phyloP scores from a whole-genome alignment of 306 rosid genomes.

The Notholithocarpus densiflorus region DNA sequence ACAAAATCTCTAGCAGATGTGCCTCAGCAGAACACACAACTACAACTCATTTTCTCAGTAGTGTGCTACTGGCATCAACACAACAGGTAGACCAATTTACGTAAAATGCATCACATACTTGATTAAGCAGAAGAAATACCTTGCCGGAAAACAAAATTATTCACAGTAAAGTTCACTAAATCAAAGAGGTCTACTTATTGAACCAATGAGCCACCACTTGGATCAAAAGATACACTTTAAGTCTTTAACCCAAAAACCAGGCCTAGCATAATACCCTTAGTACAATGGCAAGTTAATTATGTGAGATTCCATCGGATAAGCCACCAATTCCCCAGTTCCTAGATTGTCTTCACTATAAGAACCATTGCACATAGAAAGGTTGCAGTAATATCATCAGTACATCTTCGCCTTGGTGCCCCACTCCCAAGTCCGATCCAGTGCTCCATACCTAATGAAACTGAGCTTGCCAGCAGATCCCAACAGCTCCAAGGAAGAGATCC shows the following conservation, averaged over 20 bases:
- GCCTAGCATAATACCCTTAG: neutral
- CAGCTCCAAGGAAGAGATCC: neutral
- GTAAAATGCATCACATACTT: neutral
- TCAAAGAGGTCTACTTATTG: neutral
- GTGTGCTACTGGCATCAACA: neutral
- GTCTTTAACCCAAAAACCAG: neutral
- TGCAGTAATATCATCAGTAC: neutral
- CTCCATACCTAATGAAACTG: slow-evolving; percentile 1
- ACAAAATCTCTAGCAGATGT: too few relatives aligned
- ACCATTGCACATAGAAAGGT: neutral
- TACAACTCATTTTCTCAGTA: neutral
- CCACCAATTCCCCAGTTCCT: neutral
- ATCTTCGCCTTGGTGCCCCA: neutral
- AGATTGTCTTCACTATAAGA: neutral
- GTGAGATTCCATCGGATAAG: neutral
- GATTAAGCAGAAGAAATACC: neutral
- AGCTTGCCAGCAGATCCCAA: neutral
- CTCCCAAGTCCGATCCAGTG: neutral
- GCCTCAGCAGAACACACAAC: neutral
- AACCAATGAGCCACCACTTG: neutral
- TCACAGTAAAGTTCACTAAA: neutral
- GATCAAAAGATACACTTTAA: neutral
- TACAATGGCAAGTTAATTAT: neutral
- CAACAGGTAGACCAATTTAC: neutral
- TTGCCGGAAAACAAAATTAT: neutral